Percentiles rank a stretch among this genome's conserved stretches.
Conservation (phyloP, 495 filamentous ascomycete genomes). For the Hypoxylon lenormandii region DNA sequence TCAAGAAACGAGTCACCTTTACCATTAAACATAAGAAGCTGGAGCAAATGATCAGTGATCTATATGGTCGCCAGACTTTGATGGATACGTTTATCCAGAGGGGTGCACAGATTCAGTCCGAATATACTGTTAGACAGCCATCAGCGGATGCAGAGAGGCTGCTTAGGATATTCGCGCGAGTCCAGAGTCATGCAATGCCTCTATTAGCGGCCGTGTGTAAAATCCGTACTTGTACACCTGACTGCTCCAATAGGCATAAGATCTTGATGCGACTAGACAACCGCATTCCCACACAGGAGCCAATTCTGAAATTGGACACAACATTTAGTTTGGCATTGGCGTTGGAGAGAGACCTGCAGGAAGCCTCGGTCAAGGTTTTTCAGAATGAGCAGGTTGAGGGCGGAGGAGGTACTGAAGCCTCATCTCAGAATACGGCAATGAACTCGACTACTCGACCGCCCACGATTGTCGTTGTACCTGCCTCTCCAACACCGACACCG, state of each 20-base stretch:
- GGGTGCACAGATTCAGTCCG: not conserved
- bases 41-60: not conserved
- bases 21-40: conserved; percentile 15
- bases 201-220: not conserved
- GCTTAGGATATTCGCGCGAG: conserved; percentile 1
- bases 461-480: not conserved
- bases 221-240: not conserved
- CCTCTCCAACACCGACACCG: too few relatives aligned
- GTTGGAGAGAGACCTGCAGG: not conserved
- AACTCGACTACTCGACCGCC: not conserved
- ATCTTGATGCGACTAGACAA: conserved; percentile 2
- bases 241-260: not conserved
- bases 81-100: not conserved
- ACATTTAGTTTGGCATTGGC: not conserved
- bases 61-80: not conserved
- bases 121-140: not conserved
- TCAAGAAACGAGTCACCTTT: conserved; percentile 8
- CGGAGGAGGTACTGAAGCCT: too few relatives aligned
- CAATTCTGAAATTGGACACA: conserved; percentile 1
- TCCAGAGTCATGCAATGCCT: not conserved
- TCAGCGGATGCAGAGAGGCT: not conserved
- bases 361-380: not conserved
- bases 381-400: too few relatives aligned
- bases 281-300: too few relatives aligned
- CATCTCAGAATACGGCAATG: too few relatives aligned